Conservation (phyloP, 164 flowering plant species). For the Akebia trifoliata region DNA sequence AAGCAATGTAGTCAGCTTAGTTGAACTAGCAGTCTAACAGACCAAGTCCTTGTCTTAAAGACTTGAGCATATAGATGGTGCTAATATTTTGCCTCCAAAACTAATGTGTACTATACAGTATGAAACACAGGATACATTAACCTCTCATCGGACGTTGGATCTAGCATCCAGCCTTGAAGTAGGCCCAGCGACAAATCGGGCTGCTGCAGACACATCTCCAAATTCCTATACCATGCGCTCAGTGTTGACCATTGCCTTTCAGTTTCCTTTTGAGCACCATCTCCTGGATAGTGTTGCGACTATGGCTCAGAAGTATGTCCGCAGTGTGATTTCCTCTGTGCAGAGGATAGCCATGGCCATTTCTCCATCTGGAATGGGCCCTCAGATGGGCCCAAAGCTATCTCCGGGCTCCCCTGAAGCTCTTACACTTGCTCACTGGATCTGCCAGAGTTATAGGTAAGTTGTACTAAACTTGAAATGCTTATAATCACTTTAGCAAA, state of each 20-base stretch:
- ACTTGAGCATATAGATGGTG: background rate
- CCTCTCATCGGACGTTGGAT: slow-evolving; percentile 65
- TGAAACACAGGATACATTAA: slow-evolving; percentile 44
- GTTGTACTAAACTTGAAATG: slow-evolving; percentile 15
- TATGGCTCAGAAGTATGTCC: slow-evolving; percentile 91
- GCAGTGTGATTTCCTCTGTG: slow-evolving; percentile 82
- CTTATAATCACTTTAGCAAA: too few relatives aligned
- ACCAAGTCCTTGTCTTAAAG: too few relatives aligned
- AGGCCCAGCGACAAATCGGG: slow-evolving; percentile 44
- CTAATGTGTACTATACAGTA: slow-evolving; percentile 22
- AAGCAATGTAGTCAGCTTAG: background rate
- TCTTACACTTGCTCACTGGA: slow-evolving; percentile 82
- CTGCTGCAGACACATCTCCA: slow-evolving; percentile 34
- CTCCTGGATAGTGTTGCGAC: slow-evolving; percentile 69
- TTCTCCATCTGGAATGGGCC: slow-evolving; percentile 64
- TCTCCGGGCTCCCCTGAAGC: slow-evolving; percentile 87
- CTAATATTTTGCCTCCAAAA: background rate
- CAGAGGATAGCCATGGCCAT: slow-evolving; percentile 91
- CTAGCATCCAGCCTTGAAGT: slow-evolving; percentile 92
- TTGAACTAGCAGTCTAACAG: too few relatives aligned
- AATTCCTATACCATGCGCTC: slow-evolving; percentile 40
- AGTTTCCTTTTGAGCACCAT: slow-evolving; percentile 81
- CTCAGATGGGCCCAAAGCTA: slow-evolving; percentile 47
- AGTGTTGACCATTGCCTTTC: slow-evolving; percentile 90
- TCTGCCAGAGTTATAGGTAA: slow-evolving; percentile 87